phyloP scores from a whole-genome alignment of 176 grass and related monocot species.

The Stipa capillata region DNA sequence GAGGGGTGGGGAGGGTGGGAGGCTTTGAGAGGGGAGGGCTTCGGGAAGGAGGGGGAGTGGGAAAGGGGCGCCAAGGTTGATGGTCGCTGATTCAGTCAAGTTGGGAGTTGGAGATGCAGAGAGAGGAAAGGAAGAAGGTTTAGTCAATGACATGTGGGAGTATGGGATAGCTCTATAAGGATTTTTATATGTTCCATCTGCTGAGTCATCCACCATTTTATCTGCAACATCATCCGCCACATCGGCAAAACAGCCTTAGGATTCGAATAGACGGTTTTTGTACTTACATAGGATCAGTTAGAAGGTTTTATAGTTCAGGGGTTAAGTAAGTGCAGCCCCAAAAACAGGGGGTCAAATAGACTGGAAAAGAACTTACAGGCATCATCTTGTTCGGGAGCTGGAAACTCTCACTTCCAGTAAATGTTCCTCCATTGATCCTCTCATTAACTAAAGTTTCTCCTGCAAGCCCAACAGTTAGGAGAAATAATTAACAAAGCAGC shows the following conservation, averaged over 20 bases:
- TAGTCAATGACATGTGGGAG: background rate
- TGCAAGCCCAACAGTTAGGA: slow-evolving; percentile 33
- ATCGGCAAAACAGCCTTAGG: background rate
- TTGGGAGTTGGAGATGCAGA: background rate
- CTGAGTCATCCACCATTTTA: background rate
- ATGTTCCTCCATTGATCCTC: slow-evolving; percentile 75
- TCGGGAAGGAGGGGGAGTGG: no score
- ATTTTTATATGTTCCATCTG: background rate
- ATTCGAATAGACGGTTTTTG: no score
- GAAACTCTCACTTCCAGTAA: slow-evolving; percentile 78
- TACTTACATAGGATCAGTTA: no score
- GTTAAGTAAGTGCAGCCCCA: background rate
- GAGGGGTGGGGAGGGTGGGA: no score
- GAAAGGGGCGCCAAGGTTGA: no score
- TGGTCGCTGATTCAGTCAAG: background rate
- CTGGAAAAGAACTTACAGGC: slow-evolving; percentile 54
- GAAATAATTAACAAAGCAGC: slow-evolving; percentile 10
- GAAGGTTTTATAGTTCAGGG: background rate
- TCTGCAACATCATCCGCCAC: no score
- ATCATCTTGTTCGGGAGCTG: slow-evolving; percentile 91
- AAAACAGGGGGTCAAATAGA: background rate
- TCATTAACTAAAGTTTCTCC: slow-evolving; percentile 82
- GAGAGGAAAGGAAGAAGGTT: background rate
- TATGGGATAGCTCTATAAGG: background rate
- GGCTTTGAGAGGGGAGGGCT: no score